Evolutionary conservation across 2,329 filamentous ascomycete species (phyloP).

Genomic region (Nothopassalora personata): DNA sequence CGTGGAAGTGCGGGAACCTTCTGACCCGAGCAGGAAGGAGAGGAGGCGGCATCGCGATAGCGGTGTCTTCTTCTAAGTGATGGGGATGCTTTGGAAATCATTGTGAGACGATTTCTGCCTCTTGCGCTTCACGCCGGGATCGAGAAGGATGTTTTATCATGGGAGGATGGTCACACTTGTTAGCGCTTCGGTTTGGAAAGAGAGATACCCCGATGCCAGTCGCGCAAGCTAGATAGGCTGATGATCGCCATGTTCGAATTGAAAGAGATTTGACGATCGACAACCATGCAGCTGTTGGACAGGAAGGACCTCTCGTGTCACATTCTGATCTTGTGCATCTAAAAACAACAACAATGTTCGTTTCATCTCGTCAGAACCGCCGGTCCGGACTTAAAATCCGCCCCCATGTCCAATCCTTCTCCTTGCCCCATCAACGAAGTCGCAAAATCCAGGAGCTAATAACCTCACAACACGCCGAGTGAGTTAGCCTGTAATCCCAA

Average conservation of each 20-base stretch:
- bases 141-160: not conserved
- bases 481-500: not conserved
- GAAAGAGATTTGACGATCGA: not conserved
- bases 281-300: not conserved
- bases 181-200: not conserved
- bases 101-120: not conserved
- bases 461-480: too few species aligned
- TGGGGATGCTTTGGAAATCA: not conserved
- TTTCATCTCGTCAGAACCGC: not conserved
- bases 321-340: not conserved
- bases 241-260: not conserved
- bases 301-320: not conserved
- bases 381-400: not conserved
- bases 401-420: not conserved
- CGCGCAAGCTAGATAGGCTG: not conserved
- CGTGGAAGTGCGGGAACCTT: conserved; percentile 18
- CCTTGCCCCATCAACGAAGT: not conserved
- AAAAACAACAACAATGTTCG: not conserved
- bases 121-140: not conserved
- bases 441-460: not conserved
- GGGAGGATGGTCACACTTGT: too few species aligned
- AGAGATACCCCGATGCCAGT: not conserved
- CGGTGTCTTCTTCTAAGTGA: conserved; percentile 1
- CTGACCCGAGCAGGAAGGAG: not conserved
- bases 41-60: conserved; percentile 6